Percentiles rank a stretch among this genome's conserved stretches.
Conservation (phyloP, 2,329 filamentous ascomycete genomes). For the Trichoderma semiorbis region DNA sequence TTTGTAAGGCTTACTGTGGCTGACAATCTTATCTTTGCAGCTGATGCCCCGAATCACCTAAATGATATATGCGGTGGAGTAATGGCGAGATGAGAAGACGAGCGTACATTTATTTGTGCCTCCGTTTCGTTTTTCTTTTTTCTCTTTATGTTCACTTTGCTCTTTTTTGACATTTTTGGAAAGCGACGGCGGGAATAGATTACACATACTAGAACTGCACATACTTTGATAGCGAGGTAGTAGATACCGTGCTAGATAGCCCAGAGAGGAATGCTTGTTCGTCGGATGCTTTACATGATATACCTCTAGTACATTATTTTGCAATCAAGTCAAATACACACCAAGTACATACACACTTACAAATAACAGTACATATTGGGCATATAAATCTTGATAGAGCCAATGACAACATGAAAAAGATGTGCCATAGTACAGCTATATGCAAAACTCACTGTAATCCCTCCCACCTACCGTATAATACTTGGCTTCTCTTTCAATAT, state of each 20-base stretch:
- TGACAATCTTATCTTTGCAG: conserved; percentile 8
- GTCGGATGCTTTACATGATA: neutral
- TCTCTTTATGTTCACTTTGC: neutral
- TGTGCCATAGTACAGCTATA: neutral
- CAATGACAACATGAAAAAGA: neutral
- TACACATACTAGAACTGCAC: neutral
- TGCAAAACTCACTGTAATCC: neutral
- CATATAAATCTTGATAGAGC: neutral
- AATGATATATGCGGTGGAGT: neutral
- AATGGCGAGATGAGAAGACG: neutral
- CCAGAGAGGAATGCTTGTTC: neutral
- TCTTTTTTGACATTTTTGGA: neutral
- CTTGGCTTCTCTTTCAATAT: no score
- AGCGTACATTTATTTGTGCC: neutral
- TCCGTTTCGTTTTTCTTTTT: neutral
- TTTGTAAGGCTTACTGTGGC: neutral
- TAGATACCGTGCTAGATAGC: neutral
- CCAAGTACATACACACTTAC: neutral
- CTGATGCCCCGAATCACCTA: conserved; percentile 23
- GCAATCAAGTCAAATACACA: neutral
- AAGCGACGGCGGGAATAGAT: neutral
- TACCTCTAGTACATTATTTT: neutral
- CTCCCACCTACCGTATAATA: no score
- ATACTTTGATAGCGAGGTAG: neutral
- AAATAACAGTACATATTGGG: neutral